Evolutionary conservation across 2,329 filamentous ascomycete species (phyloP).

Genomic region (Tolypocladium ophioglossoides): DNA sequence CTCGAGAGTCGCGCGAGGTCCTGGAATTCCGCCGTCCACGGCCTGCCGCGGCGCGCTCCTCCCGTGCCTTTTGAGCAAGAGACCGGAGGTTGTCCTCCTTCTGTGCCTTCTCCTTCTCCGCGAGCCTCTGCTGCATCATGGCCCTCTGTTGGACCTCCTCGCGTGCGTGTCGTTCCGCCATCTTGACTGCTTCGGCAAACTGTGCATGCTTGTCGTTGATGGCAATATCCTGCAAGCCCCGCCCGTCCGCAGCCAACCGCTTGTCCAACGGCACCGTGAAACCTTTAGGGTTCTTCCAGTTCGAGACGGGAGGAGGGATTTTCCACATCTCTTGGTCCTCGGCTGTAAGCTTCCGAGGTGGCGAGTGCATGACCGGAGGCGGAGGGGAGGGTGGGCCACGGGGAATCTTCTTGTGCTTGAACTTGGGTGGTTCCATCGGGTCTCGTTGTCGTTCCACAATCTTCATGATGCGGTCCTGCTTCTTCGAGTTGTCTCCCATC

Average conservation of each 20-base stretch:
- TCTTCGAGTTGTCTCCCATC: constrained; percentile 80
- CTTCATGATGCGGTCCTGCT: constrained; percentile 95
- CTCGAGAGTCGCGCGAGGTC: constrained; percentile 25
- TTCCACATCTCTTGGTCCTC: constrained; percentile 97
- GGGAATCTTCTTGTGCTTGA: constrained; percentile 98
- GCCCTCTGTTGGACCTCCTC: constrained; percentile 91
- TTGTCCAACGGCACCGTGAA: constrained; percentile 96
- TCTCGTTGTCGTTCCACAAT: constrained; percentile 91
- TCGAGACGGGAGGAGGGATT: constrained; percentile 77
- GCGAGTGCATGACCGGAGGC: constrained; percentile 89
- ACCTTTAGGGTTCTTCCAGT: constrained; percentile 99
- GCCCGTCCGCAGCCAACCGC: constrained; percentile 83
- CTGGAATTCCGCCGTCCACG: constrained; percentile 27
- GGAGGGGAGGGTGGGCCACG: constrained; percentile 86
- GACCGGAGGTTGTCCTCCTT: constrained; percentile 88
- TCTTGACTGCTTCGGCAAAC: constrained; percentile 88
- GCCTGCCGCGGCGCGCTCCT: constrained; percentile 55
- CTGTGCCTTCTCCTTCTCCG: constrained; percentile 90
- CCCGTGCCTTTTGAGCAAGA: constrained; percentile 82
- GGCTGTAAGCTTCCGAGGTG: constrained; percentile 86
- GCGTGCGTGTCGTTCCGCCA: constrained; percentile 85
- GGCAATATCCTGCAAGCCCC: constrained; percentile 82
- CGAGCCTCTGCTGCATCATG: constrained; percentile 88
- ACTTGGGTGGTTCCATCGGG: constrained; percentile 94
- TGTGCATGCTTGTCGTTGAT: constrained; percentile 99